phyloP scores from a whole-genome alignment of 805 yeast genomes.

The Danielia reshetovae region DNA sequence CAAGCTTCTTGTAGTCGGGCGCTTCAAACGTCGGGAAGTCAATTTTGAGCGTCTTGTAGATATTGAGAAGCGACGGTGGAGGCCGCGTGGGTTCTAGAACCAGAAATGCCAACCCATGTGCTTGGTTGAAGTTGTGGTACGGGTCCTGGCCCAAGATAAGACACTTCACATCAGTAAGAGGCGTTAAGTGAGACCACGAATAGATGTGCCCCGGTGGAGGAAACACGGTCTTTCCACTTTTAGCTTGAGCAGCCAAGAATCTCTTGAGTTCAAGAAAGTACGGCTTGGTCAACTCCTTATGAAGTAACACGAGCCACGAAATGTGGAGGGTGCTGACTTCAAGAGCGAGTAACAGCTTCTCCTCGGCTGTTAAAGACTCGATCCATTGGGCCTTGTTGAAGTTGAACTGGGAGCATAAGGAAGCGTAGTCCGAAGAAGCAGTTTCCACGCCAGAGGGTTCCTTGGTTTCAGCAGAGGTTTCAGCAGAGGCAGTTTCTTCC shows the following conservation, averaged over 20 bases:
- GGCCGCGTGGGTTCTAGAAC: slow-evolving; percentile 76
- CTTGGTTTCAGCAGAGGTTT: background rate
- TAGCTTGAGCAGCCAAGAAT: slow-evolving; percentile 50
- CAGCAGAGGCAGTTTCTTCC: too few relatives aligned
- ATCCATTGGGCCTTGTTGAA: slow-evolving; percentile 57
- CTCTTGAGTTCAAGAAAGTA: slow-evolving; percentile 72
- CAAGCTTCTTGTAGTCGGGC: slow-evolving; percentile 39
- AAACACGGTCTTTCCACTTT: slow-evolving; percentile 51
- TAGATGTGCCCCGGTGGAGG: slow-evolving; percentile 79
- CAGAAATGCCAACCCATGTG: slow-evolving; percentile 94
- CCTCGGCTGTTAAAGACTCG: slow-evolving; percentile 42
- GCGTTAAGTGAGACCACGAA: slow-evolving; percentile 89
- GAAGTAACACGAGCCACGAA: slow-evolving; percentile 72
- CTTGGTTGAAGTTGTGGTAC: slow-evolving; percentile 87
- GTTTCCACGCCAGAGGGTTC: too few relatives aligned
- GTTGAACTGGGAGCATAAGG: slow-evolving; percentile 11
- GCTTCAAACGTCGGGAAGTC: slow-evolving; percentile 65
- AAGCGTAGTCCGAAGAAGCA: slow-evolving; percentile 4
- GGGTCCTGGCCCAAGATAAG: slow-evolving; percentile 95
- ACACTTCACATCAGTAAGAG: slow-evolving; percentile 67
- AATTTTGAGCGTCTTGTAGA: slow-evolving; percentile 68
- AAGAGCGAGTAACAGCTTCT: slow-evolving; percentile 48
- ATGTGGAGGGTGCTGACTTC: slow-evolving; percentile 71
- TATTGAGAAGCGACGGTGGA: slow-evolving; percentile 84
- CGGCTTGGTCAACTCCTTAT: slow-evolving; percentile 74